Conservation (phyloP, 2,329 filamentous ascomycete species). For the Acrocalymma vagum region DNA sequence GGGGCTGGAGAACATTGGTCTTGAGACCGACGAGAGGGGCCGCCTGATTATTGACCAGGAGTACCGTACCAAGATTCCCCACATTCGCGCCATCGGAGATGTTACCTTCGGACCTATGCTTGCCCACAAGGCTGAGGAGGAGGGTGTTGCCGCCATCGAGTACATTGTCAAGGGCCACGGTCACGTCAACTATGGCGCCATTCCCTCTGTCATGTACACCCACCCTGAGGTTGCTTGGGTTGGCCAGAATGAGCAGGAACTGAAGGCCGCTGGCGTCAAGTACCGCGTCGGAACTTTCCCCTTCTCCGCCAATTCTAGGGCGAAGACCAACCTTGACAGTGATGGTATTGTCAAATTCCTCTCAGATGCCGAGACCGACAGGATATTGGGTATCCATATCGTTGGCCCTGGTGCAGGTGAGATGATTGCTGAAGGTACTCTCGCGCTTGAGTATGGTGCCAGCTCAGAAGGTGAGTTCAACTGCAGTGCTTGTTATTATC, state of each 20-base stretch:
- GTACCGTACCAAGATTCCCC: slow-evolving; percentile 96
- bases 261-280: slow-evolving; percentile 88
- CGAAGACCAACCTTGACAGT: slow-evolving; percentile 97
- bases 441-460: slow-evolving; percentile 96
- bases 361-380: slow-evolving; percentile 93
- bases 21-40: slow-evolving; percentile 91
- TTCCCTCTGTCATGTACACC: slow-evolving; percentile 99
- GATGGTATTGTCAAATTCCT: slow-evolving; percentile 98
- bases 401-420: slow-evolving; percentile 95
- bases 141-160: slow-evolving; percentile 92
- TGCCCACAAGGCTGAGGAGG: slow-evolving; percentile 99
- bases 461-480: slow-evolving; percentile 83
- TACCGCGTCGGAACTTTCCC: slow-evolving; percentile 96
- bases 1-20: slow-evolving; percentile 90
- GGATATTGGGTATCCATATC: slow-evolving; percentile 95
- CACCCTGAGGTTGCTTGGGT: slow-evolving; percentile 99
- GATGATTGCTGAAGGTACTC: slow-evolving; percentile 98
- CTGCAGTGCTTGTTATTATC: background rate
- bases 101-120: slow-evolving; percentile 98
- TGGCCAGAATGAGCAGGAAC: slow-evolving; percentile 94
- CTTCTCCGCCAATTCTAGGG: slow-evolving; percentile 96
- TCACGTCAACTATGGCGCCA: slow-evolving; percentile 98
- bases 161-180: slow-evolving; percentile 98
- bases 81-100: slow-evolving; percentile 97
- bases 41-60: slow-evolving; percentile 97